Percentiles rank a stretch among this genome's conserved stretches.
These are phyloP conservation scores for Candida awuae DNA, from an alignment of 805 yeast species.

Conservation along the genomic window DNA sequence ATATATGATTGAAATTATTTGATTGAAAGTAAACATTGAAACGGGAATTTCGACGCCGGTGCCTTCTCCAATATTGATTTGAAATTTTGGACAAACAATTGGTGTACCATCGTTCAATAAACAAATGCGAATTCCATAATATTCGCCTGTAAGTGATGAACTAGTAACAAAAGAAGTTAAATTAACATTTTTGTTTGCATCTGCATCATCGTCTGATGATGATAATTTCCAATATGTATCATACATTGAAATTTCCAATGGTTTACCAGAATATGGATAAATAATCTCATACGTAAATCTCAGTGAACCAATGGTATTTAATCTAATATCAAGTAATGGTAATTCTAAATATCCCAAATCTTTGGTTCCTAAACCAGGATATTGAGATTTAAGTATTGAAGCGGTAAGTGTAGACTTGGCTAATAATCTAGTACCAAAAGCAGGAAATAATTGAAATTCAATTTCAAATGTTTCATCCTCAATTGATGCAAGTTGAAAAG, in stretches of 20 bases:
- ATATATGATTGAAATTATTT: constrained; percentile 27
- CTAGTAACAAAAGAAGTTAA: constrained; percentile 76
- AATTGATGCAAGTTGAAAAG: constrained; percentile 77
- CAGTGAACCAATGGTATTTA: constrained; percentile 76
- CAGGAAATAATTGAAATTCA: constrained; percentile 87
- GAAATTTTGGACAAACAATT: constrained; percentile 65
- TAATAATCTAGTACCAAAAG: constrained; percentile 85
- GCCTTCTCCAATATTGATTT: constrained; percentile 37
- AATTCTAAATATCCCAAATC: constrained; percentile 37
- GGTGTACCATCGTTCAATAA: constrained; percentile 79
- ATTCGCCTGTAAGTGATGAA: constrained; percentile 79
- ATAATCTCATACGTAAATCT: constrained; percentile 73
- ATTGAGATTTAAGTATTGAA: constrained; percentile 33
- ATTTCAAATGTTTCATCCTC: constrained; percentile 58
- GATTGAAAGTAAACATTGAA: constrained; percentile 47
- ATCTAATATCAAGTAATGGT: constrained; percentile 75
- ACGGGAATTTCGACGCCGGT: constrained; percentile 31
- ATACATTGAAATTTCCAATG: constrained; percentile 82
- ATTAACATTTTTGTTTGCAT: constrained; percentile 12
- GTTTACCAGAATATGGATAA: constrained; percentile 77
- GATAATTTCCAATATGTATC: constrained; percentile 98
- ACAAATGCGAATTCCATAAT: constrained; percentile 61
- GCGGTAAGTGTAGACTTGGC: constrained; percentile 83
- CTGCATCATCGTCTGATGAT: constrained; percentile 30
- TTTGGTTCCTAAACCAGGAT: constrained; percentile 33